Conservation (phyloP, 2,329 filamentous ascomycete species). For the Hypoxylon sp. region DNA sequence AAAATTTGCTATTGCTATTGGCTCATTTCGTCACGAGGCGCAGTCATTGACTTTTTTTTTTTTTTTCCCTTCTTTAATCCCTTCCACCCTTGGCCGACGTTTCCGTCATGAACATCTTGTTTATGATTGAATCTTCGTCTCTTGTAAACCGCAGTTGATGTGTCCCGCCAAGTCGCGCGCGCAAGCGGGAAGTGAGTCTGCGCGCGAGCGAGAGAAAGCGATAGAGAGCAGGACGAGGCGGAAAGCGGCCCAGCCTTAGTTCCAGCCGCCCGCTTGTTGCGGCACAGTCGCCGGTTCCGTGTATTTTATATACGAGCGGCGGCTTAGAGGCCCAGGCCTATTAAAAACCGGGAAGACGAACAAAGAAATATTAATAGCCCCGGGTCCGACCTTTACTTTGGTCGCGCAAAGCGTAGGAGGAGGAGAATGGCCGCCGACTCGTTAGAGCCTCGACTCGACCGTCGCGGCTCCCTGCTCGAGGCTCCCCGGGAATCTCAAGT, state of each 20-base stretch:
- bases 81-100: constrained; percentile 39
- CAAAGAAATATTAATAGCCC: constrained; percentile 18
- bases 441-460: constrained; percentile 54
- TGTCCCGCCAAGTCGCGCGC: constrained; percentile 45
- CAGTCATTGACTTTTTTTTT: constrained; percentile 48
- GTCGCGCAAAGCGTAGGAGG: constrained; percentile 39
- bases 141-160: constrained; percentile 54
- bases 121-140: constrained; percentile 41
- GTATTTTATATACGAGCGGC: constrained; percentile 35
- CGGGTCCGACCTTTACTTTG: constrained; percentile 32
- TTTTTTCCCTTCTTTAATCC: constrained; percentile 39
- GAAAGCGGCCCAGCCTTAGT: constrained; percentile 46
- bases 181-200: constrained; percentile 45
- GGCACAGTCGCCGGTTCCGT: constrained; percentile 40
- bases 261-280: constrained; percentile 42
- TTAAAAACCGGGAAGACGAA: constrained; percentile 23
- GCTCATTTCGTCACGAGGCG: constrained; percentile 50
- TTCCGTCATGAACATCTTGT: constrained; percentile 47
- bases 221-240: constrained; percentile 46
- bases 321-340: constrained; percentile 27
- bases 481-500: constrained; percentile 50
- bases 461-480: constrained; percentile 54
- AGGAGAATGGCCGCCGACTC: constrained; percentile 52
- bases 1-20: constrained; percentile 48
- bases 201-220: constrained; percentile 40